Base-by-base conservation (phyloP, 2,329 filamentous ascomycete genomes). In the Geosmithia flava region DNA sequence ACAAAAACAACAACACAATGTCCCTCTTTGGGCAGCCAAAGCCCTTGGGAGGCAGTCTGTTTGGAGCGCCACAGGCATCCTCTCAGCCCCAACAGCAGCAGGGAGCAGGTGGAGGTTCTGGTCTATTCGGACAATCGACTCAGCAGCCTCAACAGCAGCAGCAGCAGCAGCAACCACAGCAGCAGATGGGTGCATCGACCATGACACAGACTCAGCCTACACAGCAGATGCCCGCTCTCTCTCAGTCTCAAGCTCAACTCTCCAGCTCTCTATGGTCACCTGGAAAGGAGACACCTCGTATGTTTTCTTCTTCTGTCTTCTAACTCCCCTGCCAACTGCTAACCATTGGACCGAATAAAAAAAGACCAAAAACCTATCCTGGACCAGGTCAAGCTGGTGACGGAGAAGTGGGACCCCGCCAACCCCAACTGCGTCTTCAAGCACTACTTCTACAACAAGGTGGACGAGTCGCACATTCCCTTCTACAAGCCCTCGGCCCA, bases 371-470 rank as follows among this genome's bases (percentile, higher is more conserved):
- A 88, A 62, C 78, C 81, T 45, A 76, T 90, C 43, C 73, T 80
- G 19, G 82, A 89, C 49, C 86, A 91, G 62, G 85, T 90, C 62
- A 71, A 75, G 51, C 71, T 80, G 23, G 74, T 93, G 41, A 69
- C 79, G 47, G 71, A 79, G 51, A 89, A 90, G 67, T 93, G 87
- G 87, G 74, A 85, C 52, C 81, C 85, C 1, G 65, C 72, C 23
- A 76, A 74, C 61, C 74, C 79, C 20, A 80, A 79, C 59, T 89
- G 85, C 56, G 78, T 77, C 27, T 88, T 93, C 68, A 85, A 87
- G 63, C 73, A 85, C 59, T 91, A 91, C 69, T 87, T 93, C 63
- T 94, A 93, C 73, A 93, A 93, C 67, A 81, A 86, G 54, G 85
- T 90, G 53, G 81, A 85, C 53, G 79, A 85, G 57, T 76, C 79